Evolutionary conservation across 2,329 filamentous ascomycete species (phyloP), one percentile per base, ranked within the genome.

Genomic region (Chrysosporium queenslandicum): DNA sequence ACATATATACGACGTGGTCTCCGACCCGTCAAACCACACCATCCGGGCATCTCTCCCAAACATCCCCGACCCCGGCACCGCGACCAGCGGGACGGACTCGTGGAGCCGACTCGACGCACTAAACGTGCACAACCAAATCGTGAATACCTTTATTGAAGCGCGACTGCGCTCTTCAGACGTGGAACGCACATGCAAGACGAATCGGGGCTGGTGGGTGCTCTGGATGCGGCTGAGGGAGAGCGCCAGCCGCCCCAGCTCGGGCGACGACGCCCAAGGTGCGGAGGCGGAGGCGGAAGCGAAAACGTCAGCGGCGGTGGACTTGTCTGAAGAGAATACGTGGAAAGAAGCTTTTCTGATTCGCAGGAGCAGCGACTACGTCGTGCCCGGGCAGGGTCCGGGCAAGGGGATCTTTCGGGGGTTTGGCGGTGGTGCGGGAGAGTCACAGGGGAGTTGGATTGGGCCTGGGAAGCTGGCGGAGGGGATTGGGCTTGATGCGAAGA

Each of bases 121-220:
- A 32, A 80, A 79, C 58, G 77, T 82, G 4, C 79, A 84, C 62
- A 74, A 74, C 7, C 77, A 80, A 52, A 74, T 83, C 37, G 65
- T 84, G 23, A 74, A 74, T 53, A 81, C 77, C 0, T 71, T 80
- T 47, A 63, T 66, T n/a, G 72, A 73, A 53, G 80, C 79, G 1
- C 70, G 75, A 2, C 65, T 65, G 20, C 66, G 66, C 1, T 57
- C 64, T 1, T 63, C 68, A 7, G 79, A 83, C 55, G 68, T 78
- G 5, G 81, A 84, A 59, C 71, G 78, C 29, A 82, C 77, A 0
- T 77, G 76, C 63, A 83, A 83, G 64, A 83, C 80, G 0, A 74
- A 67, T 40, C 74, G 80, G n/a, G 78, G 78, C 5, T 84, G 80
- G 80, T 84, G 81, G 81, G 73, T 84, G 1, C 76, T 82, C 20